Evolutionary conservation across 1,284 basidiomycete genomes (phyloP).

Genomic region (Boletus semigastroideus): DNA sequence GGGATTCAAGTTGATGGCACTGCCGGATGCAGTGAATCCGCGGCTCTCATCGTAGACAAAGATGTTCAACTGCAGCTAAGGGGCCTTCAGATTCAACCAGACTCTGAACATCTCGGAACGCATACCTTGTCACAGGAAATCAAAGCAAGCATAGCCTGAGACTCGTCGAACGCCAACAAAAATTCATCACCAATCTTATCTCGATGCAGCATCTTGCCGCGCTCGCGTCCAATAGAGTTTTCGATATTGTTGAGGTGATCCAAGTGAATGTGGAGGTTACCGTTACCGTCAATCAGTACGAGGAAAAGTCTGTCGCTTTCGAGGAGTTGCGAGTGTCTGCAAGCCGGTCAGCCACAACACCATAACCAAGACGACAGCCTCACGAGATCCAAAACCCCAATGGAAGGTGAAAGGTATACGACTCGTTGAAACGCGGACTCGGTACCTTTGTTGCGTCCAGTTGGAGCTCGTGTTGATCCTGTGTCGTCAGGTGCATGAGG

Average conservation of each 20-base stretch:
- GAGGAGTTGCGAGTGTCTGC: slow-evolving; percentile 40
- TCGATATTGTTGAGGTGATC: slow-evolving; percentile 37
- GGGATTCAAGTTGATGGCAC: slow-evolving; percentile 38
- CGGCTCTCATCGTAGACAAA: slow-evolving; percentile 43
- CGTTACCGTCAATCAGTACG: slow-evolving; percentile 36
- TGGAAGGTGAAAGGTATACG: slow-evolving; percentile 37
- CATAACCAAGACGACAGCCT: slow-evolving; percentile 10
- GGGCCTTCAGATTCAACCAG: slow-evolving; percentile 1
- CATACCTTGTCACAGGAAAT: slow-evolving; percentile 43
- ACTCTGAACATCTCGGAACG: not conserved
- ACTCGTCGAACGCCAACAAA: slow-evolving; percentile 50
- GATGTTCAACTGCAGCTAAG: slow-evolving; percentile 41
- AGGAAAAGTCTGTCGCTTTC: slow-evolving; percentile 41
- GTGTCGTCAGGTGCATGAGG: slow-evolving; percentile 39
- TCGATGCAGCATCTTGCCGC: slow-evolving; percentile 38
- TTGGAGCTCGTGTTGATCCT: slow-evolving; percentile 44
- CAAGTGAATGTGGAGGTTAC: slow-evolving; percentile 38
- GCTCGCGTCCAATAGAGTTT: slow-evolving; percentile 28
- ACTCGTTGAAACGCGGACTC: slow-evolving; percentile 33
- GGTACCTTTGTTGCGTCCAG: slow-evolving; percentile 40
- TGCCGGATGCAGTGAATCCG: slow-evolving; percentile 40
- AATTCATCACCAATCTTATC: slow-evolving; percentile 46
- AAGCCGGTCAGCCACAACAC: not conserved
- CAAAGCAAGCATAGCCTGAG: slow-evolving; percentile 44
- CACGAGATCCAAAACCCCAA: slow-evolving; percentile 38